phyloP scores from a whole-genome alignment of 2,329 filamentous ascomycete species.

The Pseudogymnoascus sp. region DNA sequence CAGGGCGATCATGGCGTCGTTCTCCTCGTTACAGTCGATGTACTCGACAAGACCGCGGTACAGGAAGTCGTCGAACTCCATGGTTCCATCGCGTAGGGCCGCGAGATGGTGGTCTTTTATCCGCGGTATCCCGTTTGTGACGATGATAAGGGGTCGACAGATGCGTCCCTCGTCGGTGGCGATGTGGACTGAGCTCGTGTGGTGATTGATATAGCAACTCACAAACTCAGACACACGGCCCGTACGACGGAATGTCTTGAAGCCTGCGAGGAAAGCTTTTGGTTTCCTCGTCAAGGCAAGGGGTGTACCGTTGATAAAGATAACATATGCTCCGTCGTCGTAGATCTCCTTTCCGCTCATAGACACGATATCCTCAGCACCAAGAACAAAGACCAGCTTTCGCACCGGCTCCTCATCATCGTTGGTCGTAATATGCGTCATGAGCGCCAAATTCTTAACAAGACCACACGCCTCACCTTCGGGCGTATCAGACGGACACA shows the following conservation, averaged over 20 bases:
- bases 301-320: constrained; percentile 93
- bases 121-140: constrained; percentile 78
- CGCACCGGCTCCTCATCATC: constrained; percentile 88
- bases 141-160: constrained; percentile 90
- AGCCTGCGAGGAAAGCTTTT: constrained; percentile 76
- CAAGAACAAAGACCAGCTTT: constrained; percentile 77
- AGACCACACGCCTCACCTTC: constrained; percentile 98
- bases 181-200: constrained; percentile 86
- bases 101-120: constrained; percentile 73
- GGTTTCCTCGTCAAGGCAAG: constrained; percentile 80
- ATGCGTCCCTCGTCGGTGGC: constrained; percentile 96
- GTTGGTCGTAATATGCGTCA: constrained; percentile 98
- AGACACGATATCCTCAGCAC: constrained; percentile 73
- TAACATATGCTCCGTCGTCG: constrained; percentile 72
- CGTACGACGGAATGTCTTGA: constrained; percentile 78
- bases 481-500: constrained; percentile 93
- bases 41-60: constrained; percentile 89
- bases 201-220: constrained; percentile 90
- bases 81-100: constrained; percentile 72
- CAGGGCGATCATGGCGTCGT: constrained; percentile 87
- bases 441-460: constrained; percentile 94
- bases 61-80: constrained; percentile 90
- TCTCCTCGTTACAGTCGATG: constrained; percentile 96
- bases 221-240: constrained; percentile 94
- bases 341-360: constrained; percentile 85